Evolutionary conservation across 768 basidiomycete genomes (phyloP).

Genomic region (Lyophyllum decastes): DNA sequence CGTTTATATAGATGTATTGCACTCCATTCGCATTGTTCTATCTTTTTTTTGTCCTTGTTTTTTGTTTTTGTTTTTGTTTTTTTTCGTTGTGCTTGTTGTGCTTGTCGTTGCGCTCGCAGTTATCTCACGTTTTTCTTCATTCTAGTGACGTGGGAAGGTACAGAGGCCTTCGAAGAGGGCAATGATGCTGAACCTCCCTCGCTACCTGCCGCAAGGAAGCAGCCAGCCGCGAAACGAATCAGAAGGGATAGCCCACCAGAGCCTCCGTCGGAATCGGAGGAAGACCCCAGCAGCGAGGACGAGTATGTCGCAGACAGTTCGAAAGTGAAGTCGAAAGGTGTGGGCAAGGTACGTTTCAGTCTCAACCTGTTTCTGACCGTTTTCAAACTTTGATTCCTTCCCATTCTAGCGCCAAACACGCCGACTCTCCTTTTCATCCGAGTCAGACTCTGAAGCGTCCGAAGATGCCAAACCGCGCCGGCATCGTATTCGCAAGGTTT

Average conservation of each 20-base stretch:
- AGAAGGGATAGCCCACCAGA: conserved; percentile 20
- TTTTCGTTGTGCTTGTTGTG: not conserved
- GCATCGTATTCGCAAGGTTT: conserved; percentile 28
- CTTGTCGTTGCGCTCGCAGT: conserved; percentile 12
- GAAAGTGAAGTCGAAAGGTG: conserved; percentile 32
- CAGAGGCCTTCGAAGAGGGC: conserved; percentile 54
- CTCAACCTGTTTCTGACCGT: conserved; percentile 12
- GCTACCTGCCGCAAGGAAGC: conserved; percentile 31
- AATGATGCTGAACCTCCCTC: conserved; percentile 26
- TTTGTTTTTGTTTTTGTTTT: too few species aligned
- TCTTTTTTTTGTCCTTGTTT: too few species aligned
- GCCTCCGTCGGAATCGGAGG: conserved; percentile 47
- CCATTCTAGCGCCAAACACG: conserved; percentile 42
- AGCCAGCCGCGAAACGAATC: conserved; percentile 25
- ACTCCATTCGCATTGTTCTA: conserved; percentile 10
- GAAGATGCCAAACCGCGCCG: conserved; percentile 27
- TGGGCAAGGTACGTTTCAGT: conserved; percentile 44
- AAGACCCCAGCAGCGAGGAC: conserved; percentile 60
- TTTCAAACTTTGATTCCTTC: conserved; percentile 4
- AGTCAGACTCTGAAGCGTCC: conserved; percentile 43
- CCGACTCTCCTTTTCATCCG: conserved; percentile 38
- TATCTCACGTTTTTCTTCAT: conserved; percentile 19
- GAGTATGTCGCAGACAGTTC: conserved; percentile 63
- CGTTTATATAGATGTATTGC: conserved; percentile 1
- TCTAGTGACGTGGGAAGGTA: conserved; percentile 75